phyloP scores from a whole-genome alignment of 805 yeast species.

The Candida insectalens region DNA sequence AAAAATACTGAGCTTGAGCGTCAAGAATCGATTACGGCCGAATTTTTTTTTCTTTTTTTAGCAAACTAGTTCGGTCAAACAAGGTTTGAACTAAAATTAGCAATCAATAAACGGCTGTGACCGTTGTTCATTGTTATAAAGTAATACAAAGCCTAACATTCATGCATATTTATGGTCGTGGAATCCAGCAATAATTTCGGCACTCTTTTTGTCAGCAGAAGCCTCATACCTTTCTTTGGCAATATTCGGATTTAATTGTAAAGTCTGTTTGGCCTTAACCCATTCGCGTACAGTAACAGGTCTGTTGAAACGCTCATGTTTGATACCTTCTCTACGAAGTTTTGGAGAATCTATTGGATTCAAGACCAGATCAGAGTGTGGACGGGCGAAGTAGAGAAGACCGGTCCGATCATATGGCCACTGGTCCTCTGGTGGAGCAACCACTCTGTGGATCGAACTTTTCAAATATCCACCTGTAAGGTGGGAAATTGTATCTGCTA shows the following conservation, averaged over 20 bases:
- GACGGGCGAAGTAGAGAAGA: constrained; percentile 27
- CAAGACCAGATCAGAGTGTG: constrained; percentile 22
- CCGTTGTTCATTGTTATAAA: too few species aligned
- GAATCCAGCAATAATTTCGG: not conserved
- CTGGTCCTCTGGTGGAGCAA: constrained; percentile 26
- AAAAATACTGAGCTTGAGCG: too few species aligned
- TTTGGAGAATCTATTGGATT: constrained; percentile 27
- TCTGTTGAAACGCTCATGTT: not conserved
- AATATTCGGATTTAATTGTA: not conserved
- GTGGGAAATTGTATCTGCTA: constrained; percentile 29
- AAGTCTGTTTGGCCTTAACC: not conserved
- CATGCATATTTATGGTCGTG: not conserved
- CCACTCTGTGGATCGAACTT: constrained; percentile 26
- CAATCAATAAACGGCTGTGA: too few species aligned
- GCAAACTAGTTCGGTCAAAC: too few species aligned
- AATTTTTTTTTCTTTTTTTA: too few species aligned
- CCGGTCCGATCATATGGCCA: constrained; percentile 22
- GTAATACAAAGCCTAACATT: too few species aligned
- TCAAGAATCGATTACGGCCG: too few species aligned
- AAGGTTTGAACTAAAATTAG: too few species aligned
- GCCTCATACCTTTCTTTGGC: not conserved
- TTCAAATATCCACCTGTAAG: constrained; percentile 28
- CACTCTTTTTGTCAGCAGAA: not conserved
- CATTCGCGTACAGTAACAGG: not conserved
- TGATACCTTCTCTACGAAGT: constrained; percentile 22